A percentile compares a stretch with the other conserved stretches of the same genome.
These are phyloP conservation scores for Centaurea solstitialis DNA, from an alignment of 129 eudicot species.

Conservation along the genomic window DNA sequence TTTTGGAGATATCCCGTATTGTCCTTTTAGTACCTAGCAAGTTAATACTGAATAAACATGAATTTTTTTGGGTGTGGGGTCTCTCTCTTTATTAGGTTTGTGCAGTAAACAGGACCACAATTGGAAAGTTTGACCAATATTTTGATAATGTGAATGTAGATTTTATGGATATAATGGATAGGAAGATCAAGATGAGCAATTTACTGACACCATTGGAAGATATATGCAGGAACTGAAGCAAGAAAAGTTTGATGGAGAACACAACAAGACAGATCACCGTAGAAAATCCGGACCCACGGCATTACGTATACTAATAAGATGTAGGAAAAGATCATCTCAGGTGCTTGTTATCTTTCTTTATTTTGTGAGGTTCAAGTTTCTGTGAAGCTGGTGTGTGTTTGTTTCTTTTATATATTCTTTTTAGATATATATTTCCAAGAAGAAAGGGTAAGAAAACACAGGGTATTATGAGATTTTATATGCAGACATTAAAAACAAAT, in stretches of 20 bases:
- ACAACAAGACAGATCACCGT: neutral
- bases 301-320: neutral
- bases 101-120: constrained; percentile 9
- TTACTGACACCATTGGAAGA: constrained; percentile 4
- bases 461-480: neutral
- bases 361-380: neutral
- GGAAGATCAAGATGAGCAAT: constrained; percentile 3
- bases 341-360: neutral
- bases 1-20: neutral
- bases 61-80: neutral
- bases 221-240: neutral
- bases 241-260: constrained; percentile 1
- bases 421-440: neutral
- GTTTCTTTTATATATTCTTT: neutral
- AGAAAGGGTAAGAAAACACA: neutral
- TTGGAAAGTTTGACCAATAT: neutral
- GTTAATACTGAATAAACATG: neutral
- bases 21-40: neutral
- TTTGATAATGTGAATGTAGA: neutral
- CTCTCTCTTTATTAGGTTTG: neutral
- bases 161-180: neutral
- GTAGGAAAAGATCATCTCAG: neutral
- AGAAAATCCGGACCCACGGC: neutral
- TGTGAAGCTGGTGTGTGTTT: neutral
- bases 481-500: neutral